A percentile compares a stretch with the other conserved stretches of the same genome.
Conservation (phyloP, 83 land plant genomes). For the Diphasiastrum complanatum region DNA sequence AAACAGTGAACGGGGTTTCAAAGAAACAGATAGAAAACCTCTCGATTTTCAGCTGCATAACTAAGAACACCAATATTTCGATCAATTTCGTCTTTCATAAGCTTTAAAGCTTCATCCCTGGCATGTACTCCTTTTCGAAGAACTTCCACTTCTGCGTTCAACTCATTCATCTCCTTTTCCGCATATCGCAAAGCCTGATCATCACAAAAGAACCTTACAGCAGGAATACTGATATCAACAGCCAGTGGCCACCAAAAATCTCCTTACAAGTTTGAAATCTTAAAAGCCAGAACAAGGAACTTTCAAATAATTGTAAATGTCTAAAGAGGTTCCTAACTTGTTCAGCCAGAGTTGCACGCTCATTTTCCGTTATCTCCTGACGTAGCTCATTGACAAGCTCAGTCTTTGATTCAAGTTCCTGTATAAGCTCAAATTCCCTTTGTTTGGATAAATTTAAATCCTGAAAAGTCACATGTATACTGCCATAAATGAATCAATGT, state of each 20-base stretch:
- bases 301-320: not conserved
- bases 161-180: constrained; percentile 22
- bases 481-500: not conserved
- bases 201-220: not conserved
- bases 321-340: constrained; percentile 3
- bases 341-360: constrained; percentile 23
- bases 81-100: constrained; percentile 32
- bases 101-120: constrained; percentile 23
- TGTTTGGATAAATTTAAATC: constrained; percentile 27
- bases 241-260: not conserved
- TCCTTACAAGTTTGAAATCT: not conserved
- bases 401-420: constrained; percentile 19
- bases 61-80: constrained; percentile 28
- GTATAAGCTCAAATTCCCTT: constrained; percentile 23
- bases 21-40: no score
- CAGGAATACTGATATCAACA: not conserved
- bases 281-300: not conserved
- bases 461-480: constrained; percentile 3
- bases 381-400: constrained; percentile 24
- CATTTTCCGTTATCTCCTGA: constrained; percentile 23
- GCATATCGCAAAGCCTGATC: constrained; percentile 20
- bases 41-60: constrained; percentile 25
- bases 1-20: no score
- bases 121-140: constrained; percentile 33
- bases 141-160: constrained; percentile 21